These are phyloP conservation scores for Cladosporium sp. DNA, from an alignment of 2,329 filamentous ascomycete species.

Conservation along the genomic window DNA sequence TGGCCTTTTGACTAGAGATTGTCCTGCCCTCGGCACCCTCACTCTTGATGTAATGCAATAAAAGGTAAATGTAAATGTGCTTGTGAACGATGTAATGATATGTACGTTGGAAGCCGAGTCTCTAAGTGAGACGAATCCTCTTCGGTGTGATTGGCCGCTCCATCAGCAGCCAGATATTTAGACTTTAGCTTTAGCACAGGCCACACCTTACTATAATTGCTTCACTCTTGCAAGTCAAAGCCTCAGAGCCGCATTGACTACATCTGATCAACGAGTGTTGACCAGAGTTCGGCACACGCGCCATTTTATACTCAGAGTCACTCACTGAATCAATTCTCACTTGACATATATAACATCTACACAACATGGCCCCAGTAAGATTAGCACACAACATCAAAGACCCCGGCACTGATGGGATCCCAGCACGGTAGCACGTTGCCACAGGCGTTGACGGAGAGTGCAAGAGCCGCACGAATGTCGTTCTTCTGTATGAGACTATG, in stretches of 20 bases:
- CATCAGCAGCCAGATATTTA: neutral
- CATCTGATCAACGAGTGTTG: neutral
- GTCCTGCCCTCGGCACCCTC: neutral
- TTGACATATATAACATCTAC: neutral
- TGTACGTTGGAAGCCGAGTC: conserved; percentile 1
- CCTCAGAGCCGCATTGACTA: neutral
- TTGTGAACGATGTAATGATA: neutral
- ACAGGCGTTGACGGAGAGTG: conserved; percentile 51
- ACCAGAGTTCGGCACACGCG: neutral
- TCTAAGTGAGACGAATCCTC: neutral
- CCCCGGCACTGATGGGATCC: neutral
- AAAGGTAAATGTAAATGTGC: neutral
- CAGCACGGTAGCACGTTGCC: conserved; percentile 29
- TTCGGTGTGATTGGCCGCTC: neutral
- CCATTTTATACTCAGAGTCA: neutral
- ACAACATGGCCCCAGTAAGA: conserved; percentile 54
- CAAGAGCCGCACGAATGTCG: conserved; percentile 29
- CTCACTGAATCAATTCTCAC: neutral
- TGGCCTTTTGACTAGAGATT: neutral
- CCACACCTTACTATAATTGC: neutral
- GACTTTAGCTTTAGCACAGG: neutral
- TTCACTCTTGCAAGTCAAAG: neutral
- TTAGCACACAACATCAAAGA: neutral
- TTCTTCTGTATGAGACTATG: conserved; percentile 60
- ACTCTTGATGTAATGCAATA: no score